A percentile compares a stretch with the other conserved stretches of the same genome.
Conservation (phyloP, 2,329 filamentous ascomycete species). For the Penicillium sclerotigenum region DNA sequence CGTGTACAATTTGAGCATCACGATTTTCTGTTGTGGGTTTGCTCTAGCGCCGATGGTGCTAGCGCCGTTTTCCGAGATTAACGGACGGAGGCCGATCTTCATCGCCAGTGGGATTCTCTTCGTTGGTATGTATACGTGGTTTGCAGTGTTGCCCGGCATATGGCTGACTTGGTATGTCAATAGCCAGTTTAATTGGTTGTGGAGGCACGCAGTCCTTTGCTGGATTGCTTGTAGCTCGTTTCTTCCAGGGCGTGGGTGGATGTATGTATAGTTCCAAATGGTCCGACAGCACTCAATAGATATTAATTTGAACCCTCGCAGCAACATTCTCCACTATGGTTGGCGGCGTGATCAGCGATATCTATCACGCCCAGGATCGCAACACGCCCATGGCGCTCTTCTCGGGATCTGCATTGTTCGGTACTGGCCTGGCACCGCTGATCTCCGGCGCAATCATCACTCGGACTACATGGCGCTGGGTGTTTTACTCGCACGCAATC, state of each 20-base stretch:
- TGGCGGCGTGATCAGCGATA: conserved; percentile 84
- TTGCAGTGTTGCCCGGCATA: background rate
- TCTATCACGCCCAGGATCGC: conserved; percentile 73
- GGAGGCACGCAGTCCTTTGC: conserved; percentile 66
- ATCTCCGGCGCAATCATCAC: conserved; percentile 67
- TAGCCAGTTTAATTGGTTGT: conserved; percentile 65
- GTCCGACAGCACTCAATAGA: too few species aligned
- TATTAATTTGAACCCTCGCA: conserved; percentile 10
- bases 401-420: conserved; percentile 71
- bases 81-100: conserved; percentile 81
- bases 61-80: conserved; percentile 83
- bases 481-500: conserved; percentile 83
- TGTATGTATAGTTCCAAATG: conserved; percentile 49
- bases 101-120: conserved; percentile 69
- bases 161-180: conserved; percentile 12
- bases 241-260: conserved; percentile 73
- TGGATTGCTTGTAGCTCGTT: conserved; percentile 71
- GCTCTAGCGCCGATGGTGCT: conserved; percentile 81
- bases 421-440: conserved; percentile 75
- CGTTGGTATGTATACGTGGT: conserved; percentile 42
- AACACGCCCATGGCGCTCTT: conserved; percentile 92
- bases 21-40: conserved; percentile 77
- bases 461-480: conserved; percentile 73
- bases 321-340: conserved; percentile 79
- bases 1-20: conserved; percentile 72